A percentile compares a stretch with the other conserved stretches of the same genome.
phyloP scores from a whole-genome alignment of 371 early-diverging fungal genomes.

The Mucor plumbeus region DNA sequence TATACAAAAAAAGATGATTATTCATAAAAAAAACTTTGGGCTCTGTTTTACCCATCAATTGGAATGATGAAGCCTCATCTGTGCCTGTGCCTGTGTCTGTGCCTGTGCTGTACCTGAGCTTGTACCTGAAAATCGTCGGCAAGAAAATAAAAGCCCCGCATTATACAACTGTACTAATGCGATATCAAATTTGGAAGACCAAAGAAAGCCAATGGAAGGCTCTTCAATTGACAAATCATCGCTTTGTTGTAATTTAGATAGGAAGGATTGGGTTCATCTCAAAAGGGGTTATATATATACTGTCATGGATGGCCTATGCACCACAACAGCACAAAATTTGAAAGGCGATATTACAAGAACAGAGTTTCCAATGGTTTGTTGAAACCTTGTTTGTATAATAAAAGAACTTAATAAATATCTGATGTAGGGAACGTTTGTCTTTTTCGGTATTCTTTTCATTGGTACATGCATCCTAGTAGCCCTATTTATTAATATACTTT shows the following conservation, averaged over 20 bases:
- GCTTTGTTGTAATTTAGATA: conserved; percentile 17
- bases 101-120: background rate
- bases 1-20: background rate
- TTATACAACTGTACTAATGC: background rate
- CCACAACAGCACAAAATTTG: conserved; percentile 23
- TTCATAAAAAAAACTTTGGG: background rate
- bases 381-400: background rate
- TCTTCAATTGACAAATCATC: background rate
- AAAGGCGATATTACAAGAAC: conserved; percentile 22
- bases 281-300: conserved; percentile 37
- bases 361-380: conserved; percentile 30
- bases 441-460: conserved; percentile 21
- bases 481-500: conserved; percentile 25
- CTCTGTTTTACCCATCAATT: conserved; percentile 61
- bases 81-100: conserved; percentile 5
- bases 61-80: conserved; percentile 81
- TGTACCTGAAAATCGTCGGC: background rate
- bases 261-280: conserved; percentile 36
- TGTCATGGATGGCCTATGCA: conserved; percentile 36
- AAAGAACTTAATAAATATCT: background rate
- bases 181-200: background rate
- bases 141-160: background rate
- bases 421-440: conserved; percentile 32
- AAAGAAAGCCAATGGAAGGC: background rate
- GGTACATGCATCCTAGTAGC: conserved; percentile 30